These are phyloP conservation scores for Grosmannia clavigera DNA, from an alignment of 2,329 filamentous ascomycete species.

Conservation along the genomic window DNA sequence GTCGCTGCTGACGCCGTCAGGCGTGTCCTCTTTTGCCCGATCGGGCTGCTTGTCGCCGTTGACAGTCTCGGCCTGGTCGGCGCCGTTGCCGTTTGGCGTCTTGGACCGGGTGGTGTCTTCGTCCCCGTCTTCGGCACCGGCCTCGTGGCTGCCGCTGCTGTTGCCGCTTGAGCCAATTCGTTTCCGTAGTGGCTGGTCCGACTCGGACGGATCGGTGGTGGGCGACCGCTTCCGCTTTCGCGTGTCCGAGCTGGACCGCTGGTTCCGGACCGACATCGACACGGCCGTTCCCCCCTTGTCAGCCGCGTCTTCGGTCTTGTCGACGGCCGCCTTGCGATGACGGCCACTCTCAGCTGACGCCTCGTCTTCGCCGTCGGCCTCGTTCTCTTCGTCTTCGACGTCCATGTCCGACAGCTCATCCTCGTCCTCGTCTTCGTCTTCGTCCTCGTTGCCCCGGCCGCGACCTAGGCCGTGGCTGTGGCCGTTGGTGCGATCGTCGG, in stretches of 20 bases:
- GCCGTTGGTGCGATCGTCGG: constrained; percentile 18
- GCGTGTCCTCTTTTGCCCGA: constrained; percentile 14
- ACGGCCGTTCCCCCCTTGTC: constrained; percentile 15
- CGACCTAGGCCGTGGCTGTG: not conserved
- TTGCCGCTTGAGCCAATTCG: constrained; percentile 32
- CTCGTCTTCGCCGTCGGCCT: constrained; percentile 18
- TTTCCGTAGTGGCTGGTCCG: constrained; percentile 39
- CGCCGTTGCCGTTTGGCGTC: constrained; percentile 23
- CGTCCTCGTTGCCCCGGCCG: constrained; percentile 19
- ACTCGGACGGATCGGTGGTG: constrained; percentile 29
- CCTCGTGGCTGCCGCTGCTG: constrained; percentile 15
- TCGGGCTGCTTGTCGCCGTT: constrained; percentile 27
- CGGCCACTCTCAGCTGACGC: constrained; percentile 4
- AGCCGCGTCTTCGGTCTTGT: constrained; percentile 9
- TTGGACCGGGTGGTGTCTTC: not conserved
- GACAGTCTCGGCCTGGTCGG: constrained; percentile 24
- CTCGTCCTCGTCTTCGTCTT: constrained; percentile 20
- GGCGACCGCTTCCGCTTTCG: constrained; percentile 40
- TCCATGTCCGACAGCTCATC: constrained; percentile 17
- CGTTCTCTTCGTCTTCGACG: constrained; percentile 21
- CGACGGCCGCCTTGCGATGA: constrained; percentile 9
- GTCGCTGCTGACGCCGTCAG: constrained; percentile 22
- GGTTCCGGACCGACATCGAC: constrained; percentile 2
- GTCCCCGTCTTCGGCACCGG: not conserved
- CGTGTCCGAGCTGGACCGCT: constrained; percentile 21